A percentile compares a stretch with the other conserved stretches of the same genome.
Evolutionary conservation across 73 alveolate genomes (phyloP).

Genomic region (Tetrahymena thermophila): DNA sequence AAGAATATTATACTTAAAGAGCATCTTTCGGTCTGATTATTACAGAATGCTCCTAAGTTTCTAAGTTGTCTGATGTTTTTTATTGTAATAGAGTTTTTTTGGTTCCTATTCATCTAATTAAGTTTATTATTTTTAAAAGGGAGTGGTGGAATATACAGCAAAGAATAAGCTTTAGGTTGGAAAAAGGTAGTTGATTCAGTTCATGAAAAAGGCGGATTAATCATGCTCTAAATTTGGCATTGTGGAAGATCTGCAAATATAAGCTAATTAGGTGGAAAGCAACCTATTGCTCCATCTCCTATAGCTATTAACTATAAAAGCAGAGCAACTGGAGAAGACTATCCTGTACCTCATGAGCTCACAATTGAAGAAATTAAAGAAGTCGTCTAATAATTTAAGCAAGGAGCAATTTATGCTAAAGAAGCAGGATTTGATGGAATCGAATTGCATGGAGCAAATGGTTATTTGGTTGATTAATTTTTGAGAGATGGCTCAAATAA

Average conservation of each 20-base stretch:
- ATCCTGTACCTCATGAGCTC: conserved; percentile 19
- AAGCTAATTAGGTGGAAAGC: background rate
- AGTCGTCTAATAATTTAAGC: conserved; percentile 47
- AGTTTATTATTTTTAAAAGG: background rate
- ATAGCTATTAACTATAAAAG: conserved; percentile 13
- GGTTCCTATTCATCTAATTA: background rate
- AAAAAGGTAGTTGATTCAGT: conserved; percentile 19
- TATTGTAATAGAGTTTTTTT: background rate
- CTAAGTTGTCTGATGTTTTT: conserved; percentile 34
- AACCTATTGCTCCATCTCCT: conserved; percentile 21
- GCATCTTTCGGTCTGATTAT: conserved; percentile 52
- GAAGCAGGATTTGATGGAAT: conserved; percentile 79
- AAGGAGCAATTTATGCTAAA: conserved; percentile 63
- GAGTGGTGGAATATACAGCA: conserved; percentile 20
- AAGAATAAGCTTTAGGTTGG: conserved; percentile 43
- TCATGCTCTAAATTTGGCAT: conserved; percentile 39
- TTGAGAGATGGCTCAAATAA: conserved; percentile 44
- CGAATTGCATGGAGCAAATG: conserved; percentile 68
- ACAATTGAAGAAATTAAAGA: conserved; percentile 44
- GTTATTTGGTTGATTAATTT: conserved; percentile 50
- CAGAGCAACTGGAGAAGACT: conserved; percentile 13
- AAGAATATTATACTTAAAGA: conserved; percentile 49
- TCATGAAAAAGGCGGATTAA: conserved; percentile 33
- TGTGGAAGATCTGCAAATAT: conserved; percentile 45
- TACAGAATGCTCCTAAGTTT: conserved; percentile 47